These are phyloP conservation scores for Umbelopsis ramanniana DNA, from an alignment of 192 early-diverging fungal species.

Conservation along the genomic window DNA sequence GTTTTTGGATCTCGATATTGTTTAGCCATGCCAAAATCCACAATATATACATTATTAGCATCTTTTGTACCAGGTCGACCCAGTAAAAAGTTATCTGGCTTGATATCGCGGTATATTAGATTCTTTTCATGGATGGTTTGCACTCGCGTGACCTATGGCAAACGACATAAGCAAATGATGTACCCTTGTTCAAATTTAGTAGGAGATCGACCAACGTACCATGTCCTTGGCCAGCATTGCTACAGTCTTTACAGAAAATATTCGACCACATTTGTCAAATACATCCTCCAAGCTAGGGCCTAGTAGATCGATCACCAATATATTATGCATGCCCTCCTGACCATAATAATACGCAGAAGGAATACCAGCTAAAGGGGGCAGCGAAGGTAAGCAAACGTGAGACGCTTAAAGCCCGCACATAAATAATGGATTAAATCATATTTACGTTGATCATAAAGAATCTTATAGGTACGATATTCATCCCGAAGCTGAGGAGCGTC, in stretches of 20 bases:
- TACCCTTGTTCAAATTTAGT: not conserved
- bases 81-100: slow-evolving; percentile 97
- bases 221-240: slow-evolving; percentile 96
- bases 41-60: slow-evolving; percentile 64
- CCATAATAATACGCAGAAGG: slow-evolving; percentile 95
- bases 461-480: slow-evolving; percentile 95
- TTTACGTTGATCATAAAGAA: slow-evolving; percentile 74
- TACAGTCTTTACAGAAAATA: slow-evolving; percentile 92
- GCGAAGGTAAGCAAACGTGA: not conserved
- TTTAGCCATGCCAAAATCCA: slow-evolving; percentile 84
- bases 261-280: slow-evolving; percentile 94
- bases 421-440: not conserved
- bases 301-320: slow-evolving; percentile 93
- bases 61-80: slow-evolving; percentile 68
- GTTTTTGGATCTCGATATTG: slow-evolving; percentile 77
- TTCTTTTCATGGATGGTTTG: slow-evolving; percentile 93
- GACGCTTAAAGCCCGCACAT: not conserved
- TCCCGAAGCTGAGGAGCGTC: slow-evolving; percentile 97
- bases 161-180: not conserved
- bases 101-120: slow-evolving; percentile 97
- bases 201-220: slow-evolving; percentile 51
- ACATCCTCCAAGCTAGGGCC: slow-evolving; percentile 94
- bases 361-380: slow-evolving; percentile 66
- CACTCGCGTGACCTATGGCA: slow-evolving; percentile 65
- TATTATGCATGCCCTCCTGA: slow-evolving; percentile 94